Evolutionary conservation across 305 asterid species (phyloP), one percentile per base, ranked within the genome.

Genomic region (Fraxinus greggii): DNA sequence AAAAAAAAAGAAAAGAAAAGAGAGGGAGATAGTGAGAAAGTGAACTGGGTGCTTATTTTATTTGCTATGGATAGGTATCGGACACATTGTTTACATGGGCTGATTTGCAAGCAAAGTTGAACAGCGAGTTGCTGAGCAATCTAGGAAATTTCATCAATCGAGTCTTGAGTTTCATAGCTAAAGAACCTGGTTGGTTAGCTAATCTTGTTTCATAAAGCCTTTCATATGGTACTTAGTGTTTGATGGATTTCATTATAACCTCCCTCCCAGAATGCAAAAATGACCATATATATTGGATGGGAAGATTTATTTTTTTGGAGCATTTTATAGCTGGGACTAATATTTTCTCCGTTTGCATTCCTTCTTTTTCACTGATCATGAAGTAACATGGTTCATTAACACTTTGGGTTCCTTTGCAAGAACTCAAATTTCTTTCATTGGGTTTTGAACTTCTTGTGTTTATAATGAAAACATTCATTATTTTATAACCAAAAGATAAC

Each of bases 71-170:
- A 23, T 79, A 95, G 98, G 97, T 87, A 65, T 93, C 98, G 19
- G 98, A 95, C 82, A 89, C 98, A 23, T 84, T 92, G 81, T 95
- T 95, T 85, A 90, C 97, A 19, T 95, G 98, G 98, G 82, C 82
- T 3, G 98, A 95, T 87, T 88, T 95, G 89, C 98, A 91, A 90
- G 97, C 94, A 21, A 95, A 95, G 89, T 81, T 91, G 79, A 95
- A 93, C 72, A 80, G 88, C 59, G 98, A 95, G 88, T 88, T 95
- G 86, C 90, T 93, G 51, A 87, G 86, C 88, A 95, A 95, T 87
- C 92, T 95, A 29, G 98, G 98, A 72, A 95, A 95, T 90, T 93
- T 92, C 77, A 78, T 95, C 80, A 93, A 95, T 86, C 89, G 98
- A 54, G 98, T 93, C 76, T 84, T 92, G 92, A 95, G 97, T 84